Evolutionary conservation across 1,284 basidiomycete genomes (phyloP).

Genomic region (Ceratobasidium sp.): DNA sequence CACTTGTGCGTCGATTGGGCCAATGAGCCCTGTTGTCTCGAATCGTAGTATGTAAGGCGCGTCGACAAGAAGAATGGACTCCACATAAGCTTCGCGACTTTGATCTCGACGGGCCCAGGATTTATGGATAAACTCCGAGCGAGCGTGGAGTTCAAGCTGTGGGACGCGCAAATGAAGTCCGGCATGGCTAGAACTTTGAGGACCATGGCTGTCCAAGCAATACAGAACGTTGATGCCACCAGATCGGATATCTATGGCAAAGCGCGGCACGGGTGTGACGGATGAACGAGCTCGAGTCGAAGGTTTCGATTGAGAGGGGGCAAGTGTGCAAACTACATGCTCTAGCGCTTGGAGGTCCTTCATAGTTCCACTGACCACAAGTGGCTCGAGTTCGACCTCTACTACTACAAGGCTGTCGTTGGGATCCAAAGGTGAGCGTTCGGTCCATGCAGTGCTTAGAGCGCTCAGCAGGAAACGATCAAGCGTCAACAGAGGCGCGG

Average conservation of each 20-base stretch:
- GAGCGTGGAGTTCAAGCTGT: constrained; percentile 23
- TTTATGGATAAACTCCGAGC: constrained; percentile 25
- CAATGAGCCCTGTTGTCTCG: constrained; percentile 10
- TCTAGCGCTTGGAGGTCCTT: constrained; percentile 62
- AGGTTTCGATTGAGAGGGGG: constrained; percentile 51
- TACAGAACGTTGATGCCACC: constrained; percentile 38
- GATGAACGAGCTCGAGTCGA: constrained; percentile 48
- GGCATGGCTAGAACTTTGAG: constrained; percentile 28
- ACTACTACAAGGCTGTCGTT: constrained; percentile 68
- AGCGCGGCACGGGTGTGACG: constrained; percentile 59
- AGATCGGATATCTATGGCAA: constrained; percentile 57
- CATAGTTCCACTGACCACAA: constrained; percentile 64
- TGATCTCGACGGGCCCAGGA: constrained; percentile 32
- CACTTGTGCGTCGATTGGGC: constrained; percentile 14
- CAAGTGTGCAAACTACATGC: constrained; percentile 47
- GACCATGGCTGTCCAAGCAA: constrained; percentile 41
- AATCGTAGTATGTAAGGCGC: constrained; percentile 27
- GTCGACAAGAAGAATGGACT: constrained; percentile 14
- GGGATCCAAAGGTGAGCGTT: constrained; percentile 59
- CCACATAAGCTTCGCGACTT: constrained; percentile 12
- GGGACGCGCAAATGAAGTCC: constrained; percentile 39
- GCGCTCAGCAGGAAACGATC: constrained; percentile 57
- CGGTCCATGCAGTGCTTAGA: constrained; percentile 24
- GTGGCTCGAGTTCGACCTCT: constrained; percentile 58
- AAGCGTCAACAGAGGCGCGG: constrained; percentile 60